These are phyloP conservation scores for Castanopsis chinensis DNA, from an alignment of 306 rosid species.

Conservation along the genomic window DNA sequence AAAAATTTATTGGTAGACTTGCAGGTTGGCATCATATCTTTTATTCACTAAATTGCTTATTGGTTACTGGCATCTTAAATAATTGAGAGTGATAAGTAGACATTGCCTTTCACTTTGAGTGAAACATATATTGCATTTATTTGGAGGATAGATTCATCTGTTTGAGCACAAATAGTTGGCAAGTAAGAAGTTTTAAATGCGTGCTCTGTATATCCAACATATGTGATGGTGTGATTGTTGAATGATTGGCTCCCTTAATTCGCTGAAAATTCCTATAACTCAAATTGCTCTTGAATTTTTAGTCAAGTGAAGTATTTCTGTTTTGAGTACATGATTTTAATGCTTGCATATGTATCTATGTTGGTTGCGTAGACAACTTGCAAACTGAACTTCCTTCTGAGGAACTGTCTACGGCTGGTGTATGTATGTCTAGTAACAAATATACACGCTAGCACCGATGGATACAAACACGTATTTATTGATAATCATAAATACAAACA, in stretches of 20 bases:
- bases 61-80: slow-evolving; percentile 1
- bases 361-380: too few species aligned
- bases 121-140: neutral
- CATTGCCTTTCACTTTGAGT: neutral
- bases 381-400: too few species aligned
- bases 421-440: too few species aligned
- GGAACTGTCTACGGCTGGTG: too few species aligned
- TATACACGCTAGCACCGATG: too few species aligned
- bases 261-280: neutral
- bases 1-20: neutral
- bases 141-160: neutral
- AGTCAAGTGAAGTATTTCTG: neutral
- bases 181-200: neutral
- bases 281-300: neutral
- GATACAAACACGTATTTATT: too few species aligned
- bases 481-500: too few species aligned
- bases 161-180: neutral
- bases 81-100: too few species aligned
- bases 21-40: neutral
- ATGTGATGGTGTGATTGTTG: neutral
- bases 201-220: neutral
- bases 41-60: neutral
- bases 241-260: neutral
- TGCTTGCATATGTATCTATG: too few species aligned
- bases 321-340: neutral